Evolutionary conservation across 768 basidiomycete genomes (phyloP).

Genomic region (Galerina sulciceps): DNA sequence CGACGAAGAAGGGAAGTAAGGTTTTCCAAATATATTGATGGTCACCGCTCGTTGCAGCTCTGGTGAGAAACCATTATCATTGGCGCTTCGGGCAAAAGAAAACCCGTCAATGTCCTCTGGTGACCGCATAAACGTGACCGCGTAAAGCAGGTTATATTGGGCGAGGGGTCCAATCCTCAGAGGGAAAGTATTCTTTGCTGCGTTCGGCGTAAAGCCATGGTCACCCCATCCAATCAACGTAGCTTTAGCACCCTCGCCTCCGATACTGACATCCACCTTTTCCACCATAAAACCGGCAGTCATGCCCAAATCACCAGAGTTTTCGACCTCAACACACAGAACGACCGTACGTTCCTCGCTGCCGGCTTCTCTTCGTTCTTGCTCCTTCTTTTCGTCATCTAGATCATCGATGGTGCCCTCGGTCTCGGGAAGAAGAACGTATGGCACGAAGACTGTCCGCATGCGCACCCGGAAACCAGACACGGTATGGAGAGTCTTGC

Average conservation of each 20-base stretch:
- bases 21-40: constrained; percentile 79
- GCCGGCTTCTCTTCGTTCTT: constrained; percentile 65
- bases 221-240: constrained; percentile 61
- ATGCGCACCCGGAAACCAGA: constrained; percentile 90
- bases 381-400: constrained; percentile 51
- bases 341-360: constrained; percentile 85
- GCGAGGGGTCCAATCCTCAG: constrained; percentile 71
- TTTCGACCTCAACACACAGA: constrained; percentile 91
- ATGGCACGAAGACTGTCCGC: constrained; percentile 93
- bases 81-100: constrained; percentile 33
- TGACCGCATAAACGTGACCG: constrained; percentile 78
- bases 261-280: constrained; percentile 73
- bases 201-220: constrained; percentile 48
- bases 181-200: constrained; percentile 63
- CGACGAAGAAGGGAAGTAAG: constrained; percentile 45
- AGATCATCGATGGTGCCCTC: constrained; percentile 27
- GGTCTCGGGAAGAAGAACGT: constrained; percentile 66
- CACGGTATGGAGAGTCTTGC: constrained; percentile 76
- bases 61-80: constrained; percentile 23
- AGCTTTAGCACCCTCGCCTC: constrained; percentile 62
- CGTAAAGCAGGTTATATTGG: constrained; percentile 89
- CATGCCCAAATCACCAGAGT: constrained; percentile 66
- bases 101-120: constrained; percentile 60
- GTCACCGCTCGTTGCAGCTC: constrained; percentile 79
- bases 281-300: constrained; percentile 77